Evolutionary conservation across 371 early-diverging fungal species (phyloP), one percentile per base, ranked within the genome.

Genomic region (Gilbertella persicaria): DNA sequence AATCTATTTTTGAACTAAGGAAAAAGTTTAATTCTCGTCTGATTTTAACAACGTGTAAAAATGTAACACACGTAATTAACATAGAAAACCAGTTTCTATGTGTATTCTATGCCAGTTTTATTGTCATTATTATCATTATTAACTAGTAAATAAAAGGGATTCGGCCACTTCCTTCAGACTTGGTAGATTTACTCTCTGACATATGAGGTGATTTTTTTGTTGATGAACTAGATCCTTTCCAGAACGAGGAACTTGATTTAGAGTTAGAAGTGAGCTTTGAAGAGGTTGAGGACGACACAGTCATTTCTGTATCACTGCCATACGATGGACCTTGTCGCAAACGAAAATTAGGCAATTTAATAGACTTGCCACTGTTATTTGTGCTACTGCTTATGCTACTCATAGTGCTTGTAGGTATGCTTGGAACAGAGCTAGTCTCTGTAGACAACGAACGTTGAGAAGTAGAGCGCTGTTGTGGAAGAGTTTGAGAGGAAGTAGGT

Each of bases 111-210:
- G 37, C 30, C 30, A 45, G 14, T 29, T 50, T 37, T 35, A 42
- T 14, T 60, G 52, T 33, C 53, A 42, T 29, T 64, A 57, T n/a
- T n/a, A n/a, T 50, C 54, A 42, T 65, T 13, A 10, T 26, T 39
- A 17, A 23, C 41, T n/a, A 49, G 20, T 43, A 53, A 53, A 25
- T 37, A 29, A 48, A 60, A 19, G 41, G 35, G 12, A 46, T 24
- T 42, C 28, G 35, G 36, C 21, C 26, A 19, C 43, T 51, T 4
- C 50, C 33, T 37, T 57, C 57, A 21, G 55, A 41, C 41, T 35
- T 58, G 16, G 59, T 46, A 40, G 40, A 37, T 36, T 45, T 59
- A 20, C 14, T 55, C 3, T 47, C 21, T 1, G 35, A 8, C 12
- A 23, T 37, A 28, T 25, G 50, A 23, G 14, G 21, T 28, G 6